Conservation (phyloP, 2,329 filamentous ascomycete species). For the Amauroascus verrucosus region DNA sequence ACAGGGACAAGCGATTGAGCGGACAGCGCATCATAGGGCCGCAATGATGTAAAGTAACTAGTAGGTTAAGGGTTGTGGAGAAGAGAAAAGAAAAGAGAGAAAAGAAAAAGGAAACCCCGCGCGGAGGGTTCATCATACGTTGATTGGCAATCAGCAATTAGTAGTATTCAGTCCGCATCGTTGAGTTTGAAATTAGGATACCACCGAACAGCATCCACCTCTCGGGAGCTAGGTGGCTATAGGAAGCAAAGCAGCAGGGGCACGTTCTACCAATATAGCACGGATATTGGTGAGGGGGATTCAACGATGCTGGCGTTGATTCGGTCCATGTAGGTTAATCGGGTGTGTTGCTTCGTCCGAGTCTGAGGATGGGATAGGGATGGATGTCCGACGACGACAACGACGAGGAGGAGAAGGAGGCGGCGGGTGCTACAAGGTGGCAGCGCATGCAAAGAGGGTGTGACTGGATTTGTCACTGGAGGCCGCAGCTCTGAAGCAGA, state of each 20-base stretch:
- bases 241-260: not conserved
- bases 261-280: not conserved
- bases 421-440: not conserved
- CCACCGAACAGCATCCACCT: not conserved
- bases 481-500: not conserved
- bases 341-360: no score
- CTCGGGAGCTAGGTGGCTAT: not conserved
- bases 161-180: not conserved
- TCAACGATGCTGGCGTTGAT: not conserved
- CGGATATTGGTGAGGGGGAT: no score
- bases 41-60: not conserved
- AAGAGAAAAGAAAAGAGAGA: not conserved
- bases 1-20: not conserved
- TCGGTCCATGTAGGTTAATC: no score
- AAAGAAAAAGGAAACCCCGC: not conserved
- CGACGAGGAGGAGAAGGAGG: not conserved
- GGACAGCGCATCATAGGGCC: not conserved
- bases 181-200: not conserved
- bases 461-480: not conserved
- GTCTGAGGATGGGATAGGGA: not conserved
- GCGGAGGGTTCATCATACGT: not conserved
- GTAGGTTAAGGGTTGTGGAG: not conserved
- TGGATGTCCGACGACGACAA: not conserved
- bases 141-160: no score
- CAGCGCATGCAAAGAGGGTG: not conserved